Evolutionary conservation across 805 yeast species (phyloP), one percentile per base, ranked within the genome.

Genomic region (Candida xyloterini): DNA sequence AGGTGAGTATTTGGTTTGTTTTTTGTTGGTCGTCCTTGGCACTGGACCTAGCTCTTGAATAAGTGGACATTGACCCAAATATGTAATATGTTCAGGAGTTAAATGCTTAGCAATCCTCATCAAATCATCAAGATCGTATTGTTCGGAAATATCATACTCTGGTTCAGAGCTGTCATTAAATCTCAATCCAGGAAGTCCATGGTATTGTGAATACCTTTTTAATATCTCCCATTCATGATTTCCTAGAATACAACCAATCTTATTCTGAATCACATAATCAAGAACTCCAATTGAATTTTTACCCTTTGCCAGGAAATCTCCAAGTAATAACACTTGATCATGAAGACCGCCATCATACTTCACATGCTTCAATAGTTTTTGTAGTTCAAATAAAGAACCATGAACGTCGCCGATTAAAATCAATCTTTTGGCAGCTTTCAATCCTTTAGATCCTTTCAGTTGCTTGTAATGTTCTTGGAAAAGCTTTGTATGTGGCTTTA

Each of bases 271-370:
- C 14, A 85, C 80, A 52, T 62, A 81, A 43, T 88, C 81, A 9
- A 89, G 57, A 2, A 88, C 88, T 27, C 73, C 75, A 10, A 75
- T 46, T 1, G 95, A 84, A 42, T 84, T 78, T 5, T 84, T 81
- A 1, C 98, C 98, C 57, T 90, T 91, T 35, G 88, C 71, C 13
- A 86, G 68, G 59, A 89, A 86, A 56, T 90, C 97, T 4, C 98
- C 98, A 15, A 89, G 61, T 15, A 89, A 65, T 1, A 90, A 63
- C 10, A 89, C 67, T 30, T 74, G 73, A 56, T 87, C 95, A 7
- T 59, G 51, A 15, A 66, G 52, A 4, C 52, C 52, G 11, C 60
- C 57, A 41, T 77, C 67, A 52, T 69, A 76, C 10, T 70, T 60
- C 15, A 76, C 51, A 52, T 76, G 72, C 7, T 67, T 52, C 40